These are phyloP conservation scores for Sorghum bicolor DNA, from an alignment of 176 grass and related monocot genomes.

Conservation along the genomic window Sorghum_bicolor_NCBIv3 NC_012870.2:62409001-62409500, in stretches of 20 bases:
- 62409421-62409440: neutral
- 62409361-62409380: slow-evolving; percentile 1
- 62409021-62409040: no score
- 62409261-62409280: neutral
- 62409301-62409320: neutral
- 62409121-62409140: neutral
- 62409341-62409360: slow-evolving; percentile 16
- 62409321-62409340: neutral
- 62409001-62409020: no score
- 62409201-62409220: neutral
- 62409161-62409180: neutral
- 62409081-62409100: neutral
- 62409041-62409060: no score
- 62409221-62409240: neutral
- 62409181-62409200: neutral
- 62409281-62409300: neutral
- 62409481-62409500: slow-evolving; percentile 16
- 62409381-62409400: neutral
- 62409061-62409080: neutral
- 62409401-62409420: neutral
- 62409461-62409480: slow-evolving; percentile 34
- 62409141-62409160: neutral
- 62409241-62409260: slow-evolving; percentile 20
- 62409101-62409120: neutral
- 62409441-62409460: slow-evolving; percentile 9